phyloP scores from a whole-genome alignment of 106 monocot species.

The Acorus calamus region DNA sequence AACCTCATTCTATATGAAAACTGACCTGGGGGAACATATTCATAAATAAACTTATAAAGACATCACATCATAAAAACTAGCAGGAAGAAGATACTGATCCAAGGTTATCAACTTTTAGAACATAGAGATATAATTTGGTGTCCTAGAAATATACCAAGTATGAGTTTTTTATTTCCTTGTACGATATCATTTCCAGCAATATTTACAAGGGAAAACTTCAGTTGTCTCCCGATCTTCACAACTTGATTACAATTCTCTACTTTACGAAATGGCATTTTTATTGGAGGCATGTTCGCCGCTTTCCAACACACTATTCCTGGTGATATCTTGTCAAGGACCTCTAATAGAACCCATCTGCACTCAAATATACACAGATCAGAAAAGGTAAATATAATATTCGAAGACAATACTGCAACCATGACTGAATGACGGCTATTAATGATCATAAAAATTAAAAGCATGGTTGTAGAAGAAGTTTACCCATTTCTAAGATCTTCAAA shows the following conservation, averaged over 20 bases:
- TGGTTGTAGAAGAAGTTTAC: constrained; percentile 13
- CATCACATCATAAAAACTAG: no score
- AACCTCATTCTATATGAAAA: no score
- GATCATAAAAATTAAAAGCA: not conserved
- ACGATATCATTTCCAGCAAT: constrained; percentile 91
- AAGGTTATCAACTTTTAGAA: no score
- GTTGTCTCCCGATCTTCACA: constrained; percentile 68
- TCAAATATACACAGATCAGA: no score
- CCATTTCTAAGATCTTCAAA: constrained; percentile 92
- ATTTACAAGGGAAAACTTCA: constrained; percentile 90
- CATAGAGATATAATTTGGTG: not conserved
- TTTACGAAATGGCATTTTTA: constrained; percentile 88
- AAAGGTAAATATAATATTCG: no score
- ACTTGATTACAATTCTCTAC: constrained; percentile 96
- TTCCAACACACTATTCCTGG: constrained; percentile 82
- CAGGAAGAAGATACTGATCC: no score
- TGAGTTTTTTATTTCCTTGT: constrained; percentile 87
- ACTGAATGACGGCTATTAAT: no score
- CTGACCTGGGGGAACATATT: no score
- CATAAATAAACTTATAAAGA: no score
- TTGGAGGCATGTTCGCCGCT: constrained; percentile 68
- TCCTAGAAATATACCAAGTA: constrained; percentile 40
- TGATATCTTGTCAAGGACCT: constrained; percentile 65
- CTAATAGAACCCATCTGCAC: constrained; percentile 73
- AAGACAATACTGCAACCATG: no score